These are phyloP conservation scores for Ustilago cynodontis DNA, from an alignment of 1,284 basidiomycete genomes.

Conservation along the genomic window DNA sequence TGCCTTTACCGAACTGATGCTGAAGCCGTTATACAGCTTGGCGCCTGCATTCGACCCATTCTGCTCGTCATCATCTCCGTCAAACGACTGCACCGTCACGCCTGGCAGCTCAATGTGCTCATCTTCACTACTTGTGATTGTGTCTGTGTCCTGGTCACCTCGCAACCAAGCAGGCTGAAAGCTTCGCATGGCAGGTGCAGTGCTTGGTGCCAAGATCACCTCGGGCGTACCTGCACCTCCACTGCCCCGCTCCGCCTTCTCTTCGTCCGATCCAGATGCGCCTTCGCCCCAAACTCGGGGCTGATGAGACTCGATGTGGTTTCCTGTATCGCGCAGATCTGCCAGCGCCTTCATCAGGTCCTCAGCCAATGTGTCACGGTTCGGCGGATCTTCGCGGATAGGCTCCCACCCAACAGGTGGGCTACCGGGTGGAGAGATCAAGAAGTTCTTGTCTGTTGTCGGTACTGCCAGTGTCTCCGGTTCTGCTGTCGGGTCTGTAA, in stretches of 20 bases:
- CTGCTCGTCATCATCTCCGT: constrained; percentile 38
- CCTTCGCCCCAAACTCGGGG: constrained; percentile 32
- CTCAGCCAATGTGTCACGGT: constrained; percentile 84
- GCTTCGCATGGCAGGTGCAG: constrained; percentile 21
- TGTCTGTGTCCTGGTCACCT: constrained; percentile 1
- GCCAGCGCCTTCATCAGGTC: constrained; percentile 78
- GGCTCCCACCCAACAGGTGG: constrained; percentile 98
- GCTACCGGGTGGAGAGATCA: constrained; percentile 97
- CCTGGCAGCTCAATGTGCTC: constrained; percentile 53
- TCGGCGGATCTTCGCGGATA: constrained; percentile 90
- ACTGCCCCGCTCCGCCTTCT: constrained; percentile 3
- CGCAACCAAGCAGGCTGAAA: constrained; percentile 40
- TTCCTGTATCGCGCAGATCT: constrained; percentile 56
- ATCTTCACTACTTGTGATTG: background rate
- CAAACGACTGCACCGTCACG: constrained; percentile 61
- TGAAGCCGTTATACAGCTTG: constrained; percentile 49
- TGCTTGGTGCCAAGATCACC: constrained; percentile 38
- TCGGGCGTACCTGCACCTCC: constrained; percentile 39
- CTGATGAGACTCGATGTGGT: constrained; percentile 52
- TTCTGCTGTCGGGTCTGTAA: constrained; percentile 23
- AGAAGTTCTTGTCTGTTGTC: constrained; percentile 87
- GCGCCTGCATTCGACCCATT: constrained; percentile 8
- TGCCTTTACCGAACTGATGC: constrained; percentile 65
- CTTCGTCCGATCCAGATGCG: background rate
- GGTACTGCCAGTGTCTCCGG: constrained; percentile 72